A percentile compares a stretch with the other conserved stretches of the same genome.
Evolutionary conservation across 352 stramenopile genomes (phyloP).

Genomic region (Discostella stelligera): DNA sequence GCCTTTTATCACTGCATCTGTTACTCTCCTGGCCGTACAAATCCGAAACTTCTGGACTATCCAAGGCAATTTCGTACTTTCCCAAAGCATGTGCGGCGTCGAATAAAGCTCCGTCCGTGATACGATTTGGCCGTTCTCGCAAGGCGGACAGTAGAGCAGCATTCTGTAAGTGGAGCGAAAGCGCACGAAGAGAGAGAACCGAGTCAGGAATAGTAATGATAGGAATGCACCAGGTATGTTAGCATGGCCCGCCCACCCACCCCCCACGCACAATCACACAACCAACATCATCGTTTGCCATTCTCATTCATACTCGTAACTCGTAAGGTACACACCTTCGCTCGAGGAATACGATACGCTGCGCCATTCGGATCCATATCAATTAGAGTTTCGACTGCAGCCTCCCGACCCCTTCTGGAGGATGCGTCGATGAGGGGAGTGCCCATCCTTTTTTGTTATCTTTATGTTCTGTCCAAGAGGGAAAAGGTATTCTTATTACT

Average conservation of each 20-base stretch:
- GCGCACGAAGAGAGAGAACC: not conserved
- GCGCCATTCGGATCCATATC: constrained; percentile 71
- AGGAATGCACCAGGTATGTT: not conserved
- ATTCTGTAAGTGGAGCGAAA: constrained; percentile 38
- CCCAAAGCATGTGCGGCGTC: constrained; percentile 65
- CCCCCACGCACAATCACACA: not conserved
- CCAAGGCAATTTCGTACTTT: constrained; percentile 58
- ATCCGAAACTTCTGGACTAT: constrained; percentile 30
- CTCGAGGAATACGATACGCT: constrained; percentile 61
- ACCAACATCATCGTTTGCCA: not conserved
- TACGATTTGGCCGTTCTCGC: constrained; percentile 59
- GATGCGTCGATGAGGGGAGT: constrained; percentile 2
- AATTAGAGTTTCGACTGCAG: constrained; percentile 77
- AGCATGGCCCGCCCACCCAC: not conserved
- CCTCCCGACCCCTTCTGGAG: constrained; percentile 53
- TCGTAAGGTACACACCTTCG: constrained; percentile 65
- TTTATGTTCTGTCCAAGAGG: not conserved
- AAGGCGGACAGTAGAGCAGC: constrained; percentile 53
- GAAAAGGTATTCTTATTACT: not conserved
- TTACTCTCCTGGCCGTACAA: constrained; percentile 11
- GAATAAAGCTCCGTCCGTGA: constrained; percentile 66
- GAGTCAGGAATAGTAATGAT: not conserved
- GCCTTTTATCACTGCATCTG: not conserved
- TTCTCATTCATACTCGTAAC: no score
- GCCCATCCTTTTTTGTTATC: not conserved